phyloP scores from a whole-genome alignment of 2,329 filamentous ascomycete species.

The Ophiocordyceps camponoti-saundersi region DNA sequence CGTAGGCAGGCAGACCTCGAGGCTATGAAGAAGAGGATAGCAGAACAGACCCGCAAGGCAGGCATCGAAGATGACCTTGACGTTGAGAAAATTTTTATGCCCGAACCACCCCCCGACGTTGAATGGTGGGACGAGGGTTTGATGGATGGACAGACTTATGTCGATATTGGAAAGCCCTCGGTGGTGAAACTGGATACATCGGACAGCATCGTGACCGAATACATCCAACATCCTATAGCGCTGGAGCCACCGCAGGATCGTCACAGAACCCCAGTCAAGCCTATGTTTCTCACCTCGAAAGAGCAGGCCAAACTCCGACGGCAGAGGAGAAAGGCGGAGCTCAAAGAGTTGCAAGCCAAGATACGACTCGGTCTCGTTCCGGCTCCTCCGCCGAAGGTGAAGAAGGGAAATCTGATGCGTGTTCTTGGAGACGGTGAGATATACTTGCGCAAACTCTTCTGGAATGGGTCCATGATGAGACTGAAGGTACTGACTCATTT shows the following conservation, averaged over 20 bases:
- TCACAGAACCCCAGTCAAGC: constrained; percentile 59
- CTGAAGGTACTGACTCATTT: not conserved
- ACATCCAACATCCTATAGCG: constrained; percentile 83
- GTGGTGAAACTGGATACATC: constrained; percentile 57
- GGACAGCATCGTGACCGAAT: constrained; percentile 80
- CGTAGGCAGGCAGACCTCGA: constrained; percentile 79
- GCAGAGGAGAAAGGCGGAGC: constrained; percentile 76
- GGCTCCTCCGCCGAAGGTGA: constrained; percentile 86
- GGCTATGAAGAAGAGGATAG: constrained; percentile 87
- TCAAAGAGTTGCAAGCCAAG: constrained; percentile 94
- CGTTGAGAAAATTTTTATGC: constrained; percentile 74
- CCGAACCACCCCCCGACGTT: constrained; percentile 69
- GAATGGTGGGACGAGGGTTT: constrained; percentile 98
- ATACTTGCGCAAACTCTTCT: not conserved
- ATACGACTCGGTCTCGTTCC: constrained; percentile 80
- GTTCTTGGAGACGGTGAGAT: constrained; percentile 66
- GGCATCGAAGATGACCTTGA: constrained; percentile 85
- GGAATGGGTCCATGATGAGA: not conserved
- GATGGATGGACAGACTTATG: constrained; percentile 58
- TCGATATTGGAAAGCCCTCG: constrained; percentile 44
- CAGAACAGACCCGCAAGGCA: constrained; percentile 71
- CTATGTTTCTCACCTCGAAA: constrained; percentile 80
- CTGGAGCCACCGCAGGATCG: constrained; percentile 86
- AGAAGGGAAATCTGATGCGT: constrained; percentile 94
- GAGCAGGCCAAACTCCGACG: constrained; percentile 85